Percentiles rank a stretch among this genome's conserved stretches.
Evolutionary conservation across 1,139 yeast species (phyloP).

Genomic region (Arxiozyma telluris): DNA sequence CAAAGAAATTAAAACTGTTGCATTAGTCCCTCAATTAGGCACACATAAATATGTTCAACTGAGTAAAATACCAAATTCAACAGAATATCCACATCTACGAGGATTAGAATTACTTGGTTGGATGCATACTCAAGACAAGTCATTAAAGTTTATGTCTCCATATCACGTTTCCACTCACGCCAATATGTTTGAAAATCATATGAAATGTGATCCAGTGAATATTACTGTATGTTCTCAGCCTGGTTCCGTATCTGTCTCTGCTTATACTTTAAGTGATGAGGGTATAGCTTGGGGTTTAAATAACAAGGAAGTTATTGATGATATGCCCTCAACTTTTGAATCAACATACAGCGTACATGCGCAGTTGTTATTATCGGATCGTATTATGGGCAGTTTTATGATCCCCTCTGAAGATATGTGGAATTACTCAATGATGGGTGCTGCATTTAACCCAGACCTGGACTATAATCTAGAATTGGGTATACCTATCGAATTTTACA

Average conservation of each 20-base stretch:
- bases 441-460: conserved; percentile 61
- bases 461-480: conserved; percentile 64
- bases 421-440: conserved; percentile 88
- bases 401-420: conserved; percentile 82
- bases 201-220: conserved; percentile 40
- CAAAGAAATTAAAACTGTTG: conserved; percentile 70
- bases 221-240: conserved; percentile 68
- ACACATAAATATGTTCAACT: conserved; percentile 57
- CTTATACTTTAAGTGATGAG: conserved; percentile 49
- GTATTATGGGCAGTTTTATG: conserved; percentile 70
- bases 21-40: conserved; percentile 84
- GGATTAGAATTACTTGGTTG: conserved; percentile 63
- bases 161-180: conserved; percentile 61
- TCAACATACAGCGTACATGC: conserved; percentile 51
- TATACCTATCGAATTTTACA: conserved; percentile 72
- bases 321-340: conserved; percentile 56
- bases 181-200: conserved; percentile 31
- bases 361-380: conserved; percentile 68
- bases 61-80: conserved; percentile 42
- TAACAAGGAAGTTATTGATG: conserved; percentile 42
- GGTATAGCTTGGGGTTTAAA: conserved; percentile 74
- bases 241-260: conserved; percentile 74
- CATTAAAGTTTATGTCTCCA: conserved; percentile 53
- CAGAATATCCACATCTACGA: conserved; percentile 31
- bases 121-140: conserved; percentile 72